Evolutionary conservation across 163 green algal species (phyloP), one percentile per base, ranked within the genome.

Genomic region (Scenedesmus sp.): DNA sequence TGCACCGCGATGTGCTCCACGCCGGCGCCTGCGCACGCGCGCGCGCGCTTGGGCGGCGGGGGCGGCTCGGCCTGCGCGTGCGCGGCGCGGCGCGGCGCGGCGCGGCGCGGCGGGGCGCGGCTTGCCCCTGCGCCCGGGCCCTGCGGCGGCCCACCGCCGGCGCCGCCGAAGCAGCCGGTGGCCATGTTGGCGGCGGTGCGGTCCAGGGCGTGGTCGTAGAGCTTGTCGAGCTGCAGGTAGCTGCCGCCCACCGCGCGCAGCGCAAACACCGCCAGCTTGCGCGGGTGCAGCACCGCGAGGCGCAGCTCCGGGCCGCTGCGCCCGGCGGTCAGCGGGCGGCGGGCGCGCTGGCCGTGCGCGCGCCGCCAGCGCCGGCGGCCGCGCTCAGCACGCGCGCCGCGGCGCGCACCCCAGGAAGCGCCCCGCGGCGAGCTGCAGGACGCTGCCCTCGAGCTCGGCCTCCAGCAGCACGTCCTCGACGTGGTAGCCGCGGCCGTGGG

Each of bases 151-250:
- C 22, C 58, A 80, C 58, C 71, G 29, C 22, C 4, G 22, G 45
- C 63, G 17, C 84, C 78, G 0, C 88, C 86, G 62, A 92, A 91
- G 0, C 72, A 58, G 9, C 89, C 89, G 39, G 83, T 76, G 1
- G 48, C 66, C 82, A 94, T 88, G 80, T 91, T 91, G 50, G 86
- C 86, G 11, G 87, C 87, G 4, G 87, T 89, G 63, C 87, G 85
- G 51, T 94, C 83, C 63, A 94, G 65, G 22, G 64, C 50, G 80
- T 94, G 89, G 58, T 92, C 89, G 58, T 91, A 91, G 67, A 84
- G 56, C 60, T 84, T 86, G 2, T 29, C 76, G 24, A 85, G 80
- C 47, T 89, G 77, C 66, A 86, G n/a, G 69, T 80, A 83, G 33
- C 50, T 79, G 48, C 77, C 77, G 39, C 77, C 78, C n/a, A 66